Base-by-base conservation (phyloP, 2,329 filamentous ascomycete genomes). In the Exutisphaerella laricina region DNA sequence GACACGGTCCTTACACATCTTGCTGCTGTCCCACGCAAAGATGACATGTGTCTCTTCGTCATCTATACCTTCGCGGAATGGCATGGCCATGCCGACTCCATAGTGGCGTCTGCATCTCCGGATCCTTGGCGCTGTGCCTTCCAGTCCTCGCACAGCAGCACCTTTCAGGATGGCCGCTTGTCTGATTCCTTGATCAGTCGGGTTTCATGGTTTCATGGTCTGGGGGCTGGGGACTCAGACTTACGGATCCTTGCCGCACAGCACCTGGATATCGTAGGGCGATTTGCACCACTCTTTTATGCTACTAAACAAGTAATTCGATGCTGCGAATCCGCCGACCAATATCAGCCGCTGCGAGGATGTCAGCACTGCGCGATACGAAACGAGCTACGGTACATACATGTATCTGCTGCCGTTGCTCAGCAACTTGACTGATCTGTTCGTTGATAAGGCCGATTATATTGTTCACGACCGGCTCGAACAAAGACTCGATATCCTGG, bases 291-390 rank as follows among this genome's bases (percentile, higher is more conserved):
- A 50, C 5, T 39, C 23, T 32, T 41, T 41, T 12, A 50, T 22
- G 10, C 30, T 21, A 3, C 29, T 29, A 17, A 30, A 36, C 18
- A 50, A 23, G 29, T 50, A 45, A 12, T 41, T 28, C 3, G 48
- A 50, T 9, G 48, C 48, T 32, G 45, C 48, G 17, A 50, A 50
- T 9, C 48, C 48, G 10, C 48, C 48, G 20, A 50, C 42, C 12
- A 48, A 20, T 1, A 45, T 36, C 12, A 50, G 26, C 12, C 48
- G 45, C 44, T 50, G 14, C 28, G 1, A 17, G 26, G 10, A 35
- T 25, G 12, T 33, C 12, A 33, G 31, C 21, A 17, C 14, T 10
- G 10, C 2, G 5, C 20, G 13, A 39, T 30, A 28, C 8, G 37
- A 21, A 17, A 33, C 29, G 7, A 35, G 30, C 8, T 44, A 4